Percentiles rank a stretch among this genome's conserved stretches.
phyloP scores from a whole-genome alignment of 371 early-diverging fungal species.

The Mortierella sp. region DNA sequence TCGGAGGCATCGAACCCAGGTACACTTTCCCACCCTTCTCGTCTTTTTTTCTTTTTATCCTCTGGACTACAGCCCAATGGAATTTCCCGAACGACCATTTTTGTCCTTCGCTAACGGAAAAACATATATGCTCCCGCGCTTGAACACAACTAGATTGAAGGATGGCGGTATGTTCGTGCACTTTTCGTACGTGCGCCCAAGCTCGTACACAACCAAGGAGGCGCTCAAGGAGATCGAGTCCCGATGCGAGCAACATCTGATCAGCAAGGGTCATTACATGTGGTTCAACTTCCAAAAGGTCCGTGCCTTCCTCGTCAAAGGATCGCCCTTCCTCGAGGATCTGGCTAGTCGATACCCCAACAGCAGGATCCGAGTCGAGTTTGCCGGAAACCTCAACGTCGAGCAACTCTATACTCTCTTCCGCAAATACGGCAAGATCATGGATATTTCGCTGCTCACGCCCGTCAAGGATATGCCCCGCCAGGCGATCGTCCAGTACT shows the following conservation, averaged over 20 bases:
- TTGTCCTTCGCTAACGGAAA: background rate
- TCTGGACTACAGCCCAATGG: background rate
- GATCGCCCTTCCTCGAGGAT: constrained; percentile 89
- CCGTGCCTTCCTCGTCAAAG: constrained; percentile 76
- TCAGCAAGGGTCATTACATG: constrained; percentile 58
- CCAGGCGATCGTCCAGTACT: constrained; percentile 82
- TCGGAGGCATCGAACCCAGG: constrained; percentile 63
- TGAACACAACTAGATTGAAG: constrained; percentile 32
- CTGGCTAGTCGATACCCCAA: constrained; percentile 81
- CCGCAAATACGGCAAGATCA: constrained; percentile 84
- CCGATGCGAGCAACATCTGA: constrained; percentile 55
- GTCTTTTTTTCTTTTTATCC: background rate
- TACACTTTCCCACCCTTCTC: background rate
- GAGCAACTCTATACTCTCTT: constrained; percentile 82
- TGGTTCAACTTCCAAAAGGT: constrained; percentile 72
- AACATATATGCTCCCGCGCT: too few species aligned
- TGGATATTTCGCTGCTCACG: constrained; percentile 76
- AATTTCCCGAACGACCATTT: background rate
- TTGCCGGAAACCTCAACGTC: constrained; percentile 55
- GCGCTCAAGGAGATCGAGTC: constrained; percentile 56
- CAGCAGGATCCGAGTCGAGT: constrained; percentile 37
- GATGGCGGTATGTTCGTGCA: constrained; percentile 69
- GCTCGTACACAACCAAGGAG: constrained; percentile 31
- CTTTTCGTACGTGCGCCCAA: constrained; percentile 57
- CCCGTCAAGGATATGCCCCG: constrained; percentile 79